These are phyloP conservation scores for Lojkania enalia DNA, from an alignment of 2,329 filamentous ascomycete genomes.

Conservation along the genomic window DNA sequence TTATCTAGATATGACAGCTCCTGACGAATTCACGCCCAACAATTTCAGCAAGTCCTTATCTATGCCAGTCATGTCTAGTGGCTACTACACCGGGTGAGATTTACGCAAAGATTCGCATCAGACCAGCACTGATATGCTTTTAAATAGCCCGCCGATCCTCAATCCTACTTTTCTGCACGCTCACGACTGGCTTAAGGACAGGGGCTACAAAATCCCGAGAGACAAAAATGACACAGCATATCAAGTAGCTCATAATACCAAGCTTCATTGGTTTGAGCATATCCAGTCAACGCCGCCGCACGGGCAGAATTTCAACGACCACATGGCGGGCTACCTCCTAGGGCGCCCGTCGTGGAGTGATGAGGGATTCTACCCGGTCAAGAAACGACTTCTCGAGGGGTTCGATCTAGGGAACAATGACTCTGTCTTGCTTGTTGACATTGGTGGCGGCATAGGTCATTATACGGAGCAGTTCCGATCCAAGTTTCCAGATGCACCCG, in stretches of 20 bases:
- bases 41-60: neutral
- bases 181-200: constrained; percentile 5
- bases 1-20: neutral
- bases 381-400: constrained; percentile 8
- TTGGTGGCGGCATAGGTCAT: constrained; percentile 13
- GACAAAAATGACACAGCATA: neutral
- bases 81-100: neutral
- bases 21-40: neutral
- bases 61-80: neutral
- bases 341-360: constrained; percentile 8
- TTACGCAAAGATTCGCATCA: neutral
- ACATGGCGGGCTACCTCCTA: constrained; percentile 8
- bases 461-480: constrained; percentile 3
- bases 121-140: neutral
- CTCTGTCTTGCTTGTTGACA: constrained; percentile 10
- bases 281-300: neutral
- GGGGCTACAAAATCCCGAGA: constrained; percentile 3
- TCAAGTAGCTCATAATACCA: constrained; percentile 7
- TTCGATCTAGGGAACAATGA: neutral
- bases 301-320: constrained; percentile 4
- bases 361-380: constrained; percentile 8
- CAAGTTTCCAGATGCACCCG: constrained; percentile 12
- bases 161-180: neutral
- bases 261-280: constrained; percentile 8
- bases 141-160: neutral